phyloP scores from a whole-genome alignment of 163 green algal species.

The Volvox carteri region DNA sequence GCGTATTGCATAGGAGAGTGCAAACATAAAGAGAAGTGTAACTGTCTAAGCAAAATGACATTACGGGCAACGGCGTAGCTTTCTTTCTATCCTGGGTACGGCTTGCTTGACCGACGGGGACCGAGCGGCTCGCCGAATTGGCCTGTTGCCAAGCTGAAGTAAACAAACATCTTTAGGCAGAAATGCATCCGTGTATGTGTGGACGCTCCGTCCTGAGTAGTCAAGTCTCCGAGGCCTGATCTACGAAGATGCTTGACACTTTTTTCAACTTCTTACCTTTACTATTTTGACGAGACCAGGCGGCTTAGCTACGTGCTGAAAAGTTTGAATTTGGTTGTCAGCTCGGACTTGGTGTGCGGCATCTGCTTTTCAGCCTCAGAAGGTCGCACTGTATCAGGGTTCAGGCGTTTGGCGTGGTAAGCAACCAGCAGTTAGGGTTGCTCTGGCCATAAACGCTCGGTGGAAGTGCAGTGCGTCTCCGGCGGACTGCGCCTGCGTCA shows the following conservation, averaged over 20 bases:
- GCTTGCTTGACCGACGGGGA: too few species aligned
- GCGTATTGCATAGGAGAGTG: too few species aligned
- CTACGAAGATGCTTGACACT: neutral
- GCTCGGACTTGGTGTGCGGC: neutral
- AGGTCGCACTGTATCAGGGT: neutral
- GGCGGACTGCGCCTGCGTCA: conserved; percentile 6
- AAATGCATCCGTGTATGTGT: neutral
- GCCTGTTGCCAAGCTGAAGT: neutral
- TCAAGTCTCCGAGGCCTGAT: conserved; percentile 2
- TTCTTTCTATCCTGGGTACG: conserved; percentile 19
- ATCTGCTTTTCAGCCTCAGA: neutral
- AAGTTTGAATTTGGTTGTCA: neutral
- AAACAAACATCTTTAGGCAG: neutral
- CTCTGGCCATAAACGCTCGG: neutral
- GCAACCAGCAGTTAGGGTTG: neutral
- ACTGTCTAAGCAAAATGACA: too few species aligned
- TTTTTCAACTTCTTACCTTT: neutral
- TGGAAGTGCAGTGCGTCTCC: neutral
- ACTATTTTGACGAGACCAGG: neutral
- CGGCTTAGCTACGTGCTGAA: neutral
- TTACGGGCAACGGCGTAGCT: too few species aligned
- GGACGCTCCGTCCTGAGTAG: too few species aligned
- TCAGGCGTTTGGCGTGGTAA: neutral
- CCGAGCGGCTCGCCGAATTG: too few species aligned
- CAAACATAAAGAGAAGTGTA: too few species aligned